These are phyloP conservation scores for Solanum virginianum DNA, from an alignment of 257 asterid genomes.

Conservation along the genomic window DNA sequence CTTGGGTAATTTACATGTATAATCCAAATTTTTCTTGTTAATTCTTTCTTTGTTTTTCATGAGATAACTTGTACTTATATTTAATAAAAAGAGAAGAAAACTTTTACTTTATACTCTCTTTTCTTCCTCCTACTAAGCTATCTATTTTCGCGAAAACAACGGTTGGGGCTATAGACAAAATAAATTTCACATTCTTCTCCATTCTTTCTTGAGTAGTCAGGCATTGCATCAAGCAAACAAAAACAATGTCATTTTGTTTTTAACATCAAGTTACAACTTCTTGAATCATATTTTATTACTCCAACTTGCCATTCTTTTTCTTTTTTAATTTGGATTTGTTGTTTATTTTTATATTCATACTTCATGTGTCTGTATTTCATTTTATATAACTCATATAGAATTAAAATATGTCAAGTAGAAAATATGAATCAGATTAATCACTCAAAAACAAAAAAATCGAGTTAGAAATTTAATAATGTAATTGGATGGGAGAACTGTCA, in stretches of 20 bases:
- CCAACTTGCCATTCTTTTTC: background rate
- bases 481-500: background rate
- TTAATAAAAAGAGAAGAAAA: background rate
- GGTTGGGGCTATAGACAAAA: background rate
- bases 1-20: background rate
- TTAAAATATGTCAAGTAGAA: background rate
- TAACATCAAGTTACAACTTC: background rate
- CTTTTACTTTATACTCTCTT: background rate
- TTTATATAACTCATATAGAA: background rate
- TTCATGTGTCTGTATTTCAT: background rate
- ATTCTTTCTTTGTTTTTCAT: background rate
- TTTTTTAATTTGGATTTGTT: background rate
- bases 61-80: background rate
- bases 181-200: background rate
- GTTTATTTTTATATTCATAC: background rate
- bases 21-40: background rate
- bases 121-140: background rate
- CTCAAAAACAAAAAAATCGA: background rate
- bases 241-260: background rate
- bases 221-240: background rate
- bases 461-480: background rate
- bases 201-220: background rate
- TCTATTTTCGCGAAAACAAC: background rate
- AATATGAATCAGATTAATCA: background rate
- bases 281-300: background rate